Conservation (phyloP, 345 rosid genomes). For the Rhodamnia argentea region DNA sequence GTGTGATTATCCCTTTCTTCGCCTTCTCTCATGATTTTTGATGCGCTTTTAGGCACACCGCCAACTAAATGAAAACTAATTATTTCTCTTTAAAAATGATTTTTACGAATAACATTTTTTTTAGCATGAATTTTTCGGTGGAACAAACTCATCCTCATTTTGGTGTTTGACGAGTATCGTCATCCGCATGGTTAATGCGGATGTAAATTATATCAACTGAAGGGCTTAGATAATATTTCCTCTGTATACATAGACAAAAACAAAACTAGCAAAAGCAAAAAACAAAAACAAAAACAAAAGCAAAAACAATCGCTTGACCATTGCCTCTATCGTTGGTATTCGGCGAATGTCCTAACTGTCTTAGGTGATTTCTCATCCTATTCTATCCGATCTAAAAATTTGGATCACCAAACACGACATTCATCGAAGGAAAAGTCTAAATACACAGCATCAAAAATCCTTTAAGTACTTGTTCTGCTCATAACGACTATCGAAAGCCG, state of each 20-base stretch:
- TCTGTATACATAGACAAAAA: background rate
- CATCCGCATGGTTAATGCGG: background rate
- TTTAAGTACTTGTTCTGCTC: background rate
- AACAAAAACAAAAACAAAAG: background rate
- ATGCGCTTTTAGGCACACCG: background rate
- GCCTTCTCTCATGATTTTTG: background rate
- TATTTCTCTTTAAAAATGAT: background rate
- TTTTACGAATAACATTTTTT: background rate
- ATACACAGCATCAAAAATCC: background rate
- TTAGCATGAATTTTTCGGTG: background rate
- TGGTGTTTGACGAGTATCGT: background rate
- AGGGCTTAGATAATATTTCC: background rate
- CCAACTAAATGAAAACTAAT: background rate
- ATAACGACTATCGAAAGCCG: background rate
- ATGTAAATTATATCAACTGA: background rate
- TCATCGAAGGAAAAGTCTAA: background rate
- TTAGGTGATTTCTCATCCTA: background rate
- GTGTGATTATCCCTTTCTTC: background rate
- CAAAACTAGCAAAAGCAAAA: background rate
- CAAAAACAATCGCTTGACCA: background rate
- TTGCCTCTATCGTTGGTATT: background rate
- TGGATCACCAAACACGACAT: background rate
- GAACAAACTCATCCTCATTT: background rate
- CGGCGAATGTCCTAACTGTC: background rate
- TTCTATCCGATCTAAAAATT: background rate